Evolutionary conservation across 345 rosid genomes (phyloP), one percentile per base, ranked within the genome.

Genomic region (Salix koriyanagi): DNA sequence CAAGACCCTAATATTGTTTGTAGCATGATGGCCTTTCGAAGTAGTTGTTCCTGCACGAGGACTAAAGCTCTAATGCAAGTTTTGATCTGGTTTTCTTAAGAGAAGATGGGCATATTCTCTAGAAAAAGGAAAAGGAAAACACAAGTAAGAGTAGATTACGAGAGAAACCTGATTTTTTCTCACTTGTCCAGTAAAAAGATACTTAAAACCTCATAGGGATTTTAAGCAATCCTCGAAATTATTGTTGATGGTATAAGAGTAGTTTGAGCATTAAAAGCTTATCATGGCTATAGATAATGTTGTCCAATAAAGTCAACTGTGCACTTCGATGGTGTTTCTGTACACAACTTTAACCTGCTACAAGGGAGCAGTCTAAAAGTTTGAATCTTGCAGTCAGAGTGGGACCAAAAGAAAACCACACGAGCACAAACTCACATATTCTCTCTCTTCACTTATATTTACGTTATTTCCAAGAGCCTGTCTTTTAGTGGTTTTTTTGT

Each of bases 391-490:
- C 56, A 78, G 86, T 81, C 81, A 74, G 76, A 77, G 62, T 60
- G 74, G 54, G 56, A 72, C 81, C 73, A 80, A 72, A 68, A 9
- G 25, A 60, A 34, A 3, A 37, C 39, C 48, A 30, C 19, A 50
- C 25, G 44, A 39, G 39, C 42, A 34, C n/a, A 52, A 15, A 56
- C 28, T 15, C 26, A 26, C 28, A 28, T 4, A 2, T 18, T 18
- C 11, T 14, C 73, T 85, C 82, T 77, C 84, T 75, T 78, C 80
- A 52, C 71, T 71, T 65, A 78, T 65, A 78, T 72, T 88, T 89
- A 85, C 90, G 85, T 84, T 88, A 87, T 79, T 41, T 82, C 83
- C 81, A 81, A 81, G 85, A 76, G 82, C 25, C 34, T 87, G 90
- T 91, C 92, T 15, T 82, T 62, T 82, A 74, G 88, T 70, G 82